Conservation (phyloP, 208 protist species). For the Wallacemonas sp. region DNA sequence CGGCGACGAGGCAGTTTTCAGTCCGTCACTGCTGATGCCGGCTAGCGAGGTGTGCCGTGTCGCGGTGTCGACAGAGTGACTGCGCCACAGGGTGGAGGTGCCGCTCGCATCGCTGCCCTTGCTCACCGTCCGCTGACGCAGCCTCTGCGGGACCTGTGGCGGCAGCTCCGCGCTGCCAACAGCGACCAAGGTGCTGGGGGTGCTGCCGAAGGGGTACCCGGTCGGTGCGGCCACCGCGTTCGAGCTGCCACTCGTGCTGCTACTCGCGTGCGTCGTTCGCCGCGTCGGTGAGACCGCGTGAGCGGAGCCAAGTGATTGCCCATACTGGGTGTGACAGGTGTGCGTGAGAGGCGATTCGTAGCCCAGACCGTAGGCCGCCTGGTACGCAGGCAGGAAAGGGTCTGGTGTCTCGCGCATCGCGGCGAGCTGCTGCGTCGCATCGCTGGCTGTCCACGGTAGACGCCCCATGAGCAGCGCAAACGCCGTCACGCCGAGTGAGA, state of each 20-base stretch:
- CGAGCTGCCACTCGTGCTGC: neutral
- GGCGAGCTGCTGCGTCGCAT: constrained; percentile 37
- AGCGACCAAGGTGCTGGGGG: neutral
- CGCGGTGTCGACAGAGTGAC: neutral
- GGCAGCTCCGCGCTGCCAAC: neutral
- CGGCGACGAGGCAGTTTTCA: neutral
- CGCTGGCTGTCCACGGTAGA: constrained; percentile 50
- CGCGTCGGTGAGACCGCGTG: neutral
- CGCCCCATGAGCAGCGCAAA: constrained; percentile 65
- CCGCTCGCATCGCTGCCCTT: neutral
- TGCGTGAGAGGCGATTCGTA: constrained; percentile 8
- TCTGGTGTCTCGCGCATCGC: constrained; percentile 46
- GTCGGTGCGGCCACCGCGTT: neutral
- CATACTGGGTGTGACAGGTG: neutral
- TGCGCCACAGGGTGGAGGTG: neutral
- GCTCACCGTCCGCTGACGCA: neutral
- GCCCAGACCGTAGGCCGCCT: constrained; percentile 20
- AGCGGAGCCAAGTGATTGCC: neutral
- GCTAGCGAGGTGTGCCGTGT: neutral
- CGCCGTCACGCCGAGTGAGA: constrained; percentile 60
- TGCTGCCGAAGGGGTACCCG: neutral
- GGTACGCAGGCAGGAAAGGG: constrained; percentile 43
- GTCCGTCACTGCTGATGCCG: neutral
- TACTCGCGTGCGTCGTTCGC: neutral
- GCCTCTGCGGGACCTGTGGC: neutral